Evolutionary conservation across 306 rosid species (phyloP), one percentile per base, ranked within the genome.

Genomic region (Cucurbita ficifolia): DNA sequence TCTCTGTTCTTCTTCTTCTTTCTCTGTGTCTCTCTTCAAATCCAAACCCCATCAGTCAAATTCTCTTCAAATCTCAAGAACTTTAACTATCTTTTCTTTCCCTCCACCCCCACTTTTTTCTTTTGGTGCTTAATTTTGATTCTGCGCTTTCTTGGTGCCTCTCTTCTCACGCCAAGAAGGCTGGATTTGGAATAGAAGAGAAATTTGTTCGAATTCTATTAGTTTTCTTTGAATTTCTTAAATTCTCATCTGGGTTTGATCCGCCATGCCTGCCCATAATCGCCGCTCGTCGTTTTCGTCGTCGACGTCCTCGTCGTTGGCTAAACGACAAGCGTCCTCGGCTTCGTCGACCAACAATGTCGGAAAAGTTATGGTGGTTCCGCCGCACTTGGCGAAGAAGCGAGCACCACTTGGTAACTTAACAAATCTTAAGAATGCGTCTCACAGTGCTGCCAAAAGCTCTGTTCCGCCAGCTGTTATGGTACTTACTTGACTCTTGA

Each of bases 401-500:
- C 87, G 98, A 19, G 90, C 96, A 7, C 97, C 98, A 52, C 92
- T 94, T 21, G 51, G 87, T 29, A 91, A 94, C 81, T 75, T 94
- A 78, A 90, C 96, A 43, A 94, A 94, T 81, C 80, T 82, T 14
- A 88, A 52, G 76, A 79, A 73, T 52, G 84, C 48, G 59, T 18
- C 88, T 33, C 81, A 76, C 42, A 58, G 18, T 39, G 84, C 84
- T 61, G 68, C 82, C 0, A 79, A 86, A 39, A 81, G 52, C 84
- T 76, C 88, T 2, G 68, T 77, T 22, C 77, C 82, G 4, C 61
- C 86, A 0, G 61, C 87, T 19, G 21, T 85, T 56, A 62, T 80
- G 94, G 98, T 94, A 90, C 10, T 40, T 39, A 8, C 52, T 19
- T 2, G 5, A 13, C 6, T 22, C 14, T 55, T 72, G n/a, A 43